Evolutionary conservation across 2,329 filamentous ascomycete genomes (phyloP).

Genomic region (Remersonia thermophila): DNA sequence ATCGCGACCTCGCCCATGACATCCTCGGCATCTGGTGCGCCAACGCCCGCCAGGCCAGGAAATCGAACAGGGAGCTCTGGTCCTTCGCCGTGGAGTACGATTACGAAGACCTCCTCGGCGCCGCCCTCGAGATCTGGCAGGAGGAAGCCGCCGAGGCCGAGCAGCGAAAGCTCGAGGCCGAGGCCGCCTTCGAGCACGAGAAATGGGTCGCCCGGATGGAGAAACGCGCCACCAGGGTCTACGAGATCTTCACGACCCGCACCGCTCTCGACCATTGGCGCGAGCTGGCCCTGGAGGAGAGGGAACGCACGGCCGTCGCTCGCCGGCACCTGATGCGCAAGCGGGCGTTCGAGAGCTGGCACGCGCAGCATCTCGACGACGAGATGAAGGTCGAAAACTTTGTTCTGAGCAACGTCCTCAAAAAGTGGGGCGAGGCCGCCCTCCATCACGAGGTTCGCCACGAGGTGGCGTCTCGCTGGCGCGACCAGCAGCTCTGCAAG

Average conservation of each 20-base stretch:
- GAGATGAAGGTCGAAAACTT: constrained; percentile 35
- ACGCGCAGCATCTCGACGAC: constrained; percentile 50
- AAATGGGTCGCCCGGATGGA: constrained; percentile 32
- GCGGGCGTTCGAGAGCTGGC: constrained; percentile 58
- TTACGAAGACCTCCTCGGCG: constrained; percentile 13
- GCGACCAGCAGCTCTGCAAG: constrained; percentile 20
- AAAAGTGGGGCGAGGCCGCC: constrained; percentile 19
- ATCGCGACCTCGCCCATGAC: constrained; percentile 5
- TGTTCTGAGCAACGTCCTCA: constrained; percentile 16
- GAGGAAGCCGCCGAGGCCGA: constrained; percentile 8
- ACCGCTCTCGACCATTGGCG: constrained; percentile 61
- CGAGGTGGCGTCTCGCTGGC: constrained; percentile 19
- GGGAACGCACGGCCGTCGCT: constrained; percentile 53
- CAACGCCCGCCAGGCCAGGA: constrained; percentile 3
- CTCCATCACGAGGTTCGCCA: constrained; percentile 15
- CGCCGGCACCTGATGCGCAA: constrained; percentile 58
- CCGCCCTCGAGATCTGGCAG: constrained; percentile 15
- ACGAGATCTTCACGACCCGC: constrained; percentile 51
- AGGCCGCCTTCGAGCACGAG: constrained; percentile 19
- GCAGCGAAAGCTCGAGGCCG: constrained; percentile 6
- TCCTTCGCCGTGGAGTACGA: constrained; percentile 12
- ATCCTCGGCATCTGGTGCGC: constrained; percentile 10
- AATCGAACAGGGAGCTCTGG: constrained; percentile 5
- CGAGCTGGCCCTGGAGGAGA: constrained; percentile 49
- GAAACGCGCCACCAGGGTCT: constrained; percentile 47